Evolutionary conservation across 2,329 filamentous ascomycete genomes (phyloP).

Genomic region (Knufia fluminis): DNA sequence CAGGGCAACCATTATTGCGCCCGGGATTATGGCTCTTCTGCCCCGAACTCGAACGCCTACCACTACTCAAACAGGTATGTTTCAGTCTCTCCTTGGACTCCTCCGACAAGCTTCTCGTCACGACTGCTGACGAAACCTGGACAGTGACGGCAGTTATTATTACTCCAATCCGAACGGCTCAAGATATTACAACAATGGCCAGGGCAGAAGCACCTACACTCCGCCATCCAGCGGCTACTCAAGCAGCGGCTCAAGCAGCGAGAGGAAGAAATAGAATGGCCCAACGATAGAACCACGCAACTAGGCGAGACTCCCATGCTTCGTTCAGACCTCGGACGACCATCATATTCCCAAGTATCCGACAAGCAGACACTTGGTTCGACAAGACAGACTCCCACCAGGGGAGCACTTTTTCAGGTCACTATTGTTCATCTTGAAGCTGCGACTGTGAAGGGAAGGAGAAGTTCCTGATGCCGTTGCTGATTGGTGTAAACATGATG

Average conservation of each 20-base stretch:
- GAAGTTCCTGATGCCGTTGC: too few species aligned
- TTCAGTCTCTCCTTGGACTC: conserved; percentile 4
- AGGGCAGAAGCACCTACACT: conserved; percentile 53
- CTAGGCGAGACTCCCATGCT: too few species aligned
- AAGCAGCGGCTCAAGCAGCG: conserved; percentile 6
- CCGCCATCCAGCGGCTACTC: conserved; percentile 29
- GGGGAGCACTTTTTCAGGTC: too few species aligned
- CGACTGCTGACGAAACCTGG: conserved; percentile 5
- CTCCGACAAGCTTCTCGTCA: neutral
- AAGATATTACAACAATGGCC: conserved; percentile 57
- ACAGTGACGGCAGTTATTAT: conserved; percentile 59
- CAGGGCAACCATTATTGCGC: conserved; percentile 61
- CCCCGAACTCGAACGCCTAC: conserved; percentile 50
- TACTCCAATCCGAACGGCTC: conserved; percentile 61
- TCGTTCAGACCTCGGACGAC: too few species aligned
- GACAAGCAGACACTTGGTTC: too few species aligned
- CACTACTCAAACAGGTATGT: conserved; percentile 58
- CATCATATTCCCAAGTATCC: too few species aligned
- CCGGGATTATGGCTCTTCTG: conserved; percentile 52
- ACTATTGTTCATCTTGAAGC: too few species aligned
- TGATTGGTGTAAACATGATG: too few species aligned
- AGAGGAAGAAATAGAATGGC: conserved; percentile 21
- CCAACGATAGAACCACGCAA: too few species aligned
- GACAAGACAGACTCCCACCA: too few species aligned
- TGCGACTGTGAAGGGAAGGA: too few species aligned